These are phyloP conservation scores for Amorphotheca resinae DNA, from an alignment of 495 filamentous ascomycete species.

Conservation along the genomic window DNA sequence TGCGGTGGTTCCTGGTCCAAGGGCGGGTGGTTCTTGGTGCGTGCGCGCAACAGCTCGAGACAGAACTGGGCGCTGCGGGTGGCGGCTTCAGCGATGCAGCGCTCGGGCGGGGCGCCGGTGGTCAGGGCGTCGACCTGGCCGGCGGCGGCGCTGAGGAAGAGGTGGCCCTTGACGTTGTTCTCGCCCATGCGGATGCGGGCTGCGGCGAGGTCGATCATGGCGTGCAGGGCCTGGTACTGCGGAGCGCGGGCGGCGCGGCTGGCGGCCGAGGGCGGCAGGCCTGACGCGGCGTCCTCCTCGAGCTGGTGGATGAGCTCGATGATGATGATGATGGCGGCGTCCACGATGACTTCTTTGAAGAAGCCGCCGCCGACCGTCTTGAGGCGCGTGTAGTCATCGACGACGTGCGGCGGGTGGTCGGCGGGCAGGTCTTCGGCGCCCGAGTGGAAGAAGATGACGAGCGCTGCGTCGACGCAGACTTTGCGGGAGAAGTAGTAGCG, in stretches of 20 bases:
- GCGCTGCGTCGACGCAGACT: conserved; percentile 30
- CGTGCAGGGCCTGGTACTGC: conserved; percentile 10
- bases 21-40: neutral
- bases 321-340: conserved; percentile 15
- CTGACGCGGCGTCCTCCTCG: conserved; percentile 14
- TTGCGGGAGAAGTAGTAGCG: conserved; percentile 35
- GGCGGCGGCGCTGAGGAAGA: conserved; percentile 17
- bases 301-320: conserved; percentile 16
- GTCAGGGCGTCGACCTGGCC: conserved; percentile 25
- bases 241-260: neutral
- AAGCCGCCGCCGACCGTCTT: conserved; percentile 12
- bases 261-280: neutral
- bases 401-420: neutral
- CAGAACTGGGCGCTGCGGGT: conserved; percentile 16
- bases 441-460: conserved; percentile 28
- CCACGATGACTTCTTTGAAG: conserved; percentile 17
- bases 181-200: conserved; percentile 13
- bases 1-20: neutral
- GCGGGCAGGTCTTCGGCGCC: neutral
- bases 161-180: conserved; percentile 20
- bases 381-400: conserved; percentile 13
- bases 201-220: conserved; percentile 21
- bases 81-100: conserved; percentile 17
- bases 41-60: conserved; percentile 3
- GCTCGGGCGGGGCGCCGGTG: conserved; percentile 20